phyloP scores from a whole-genome alignment of 2,329 filamentous ascomycete genomes.

The Aspergillus novoparasiticus region DNA sequence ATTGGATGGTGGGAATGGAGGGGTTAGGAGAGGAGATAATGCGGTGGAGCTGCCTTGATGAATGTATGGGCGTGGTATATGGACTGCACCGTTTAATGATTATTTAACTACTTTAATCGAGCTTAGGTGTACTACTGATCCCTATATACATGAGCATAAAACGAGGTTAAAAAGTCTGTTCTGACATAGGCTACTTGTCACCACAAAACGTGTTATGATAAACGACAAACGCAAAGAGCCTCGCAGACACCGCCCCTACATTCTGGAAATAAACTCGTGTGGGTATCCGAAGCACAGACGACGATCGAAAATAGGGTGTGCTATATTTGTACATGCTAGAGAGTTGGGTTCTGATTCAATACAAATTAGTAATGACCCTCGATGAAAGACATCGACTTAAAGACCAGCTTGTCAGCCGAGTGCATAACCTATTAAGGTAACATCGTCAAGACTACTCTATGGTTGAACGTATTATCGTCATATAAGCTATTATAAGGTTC shows the following conservation, averaged over 20 bases:
- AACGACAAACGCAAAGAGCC: background rate
- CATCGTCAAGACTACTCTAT: accelerated
- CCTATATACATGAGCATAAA: background rate
- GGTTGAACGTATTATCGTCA: background rate
- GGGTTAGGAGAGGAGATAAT: background rate
- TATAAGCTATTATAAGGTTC: background rate
- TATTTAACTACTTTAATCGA: background rate
- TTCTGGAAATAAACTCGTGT: background rate
- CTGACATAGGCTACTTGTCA: too few species aligned
- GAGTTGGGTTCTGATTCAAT: too few species aligned
- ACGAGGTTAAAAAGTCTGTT: background rate
- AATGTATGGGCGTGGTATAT: background rate
- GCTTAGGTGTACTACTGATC: background rate
- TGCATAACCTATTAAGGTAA: background rate
- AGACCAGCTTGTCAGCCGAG: too few species aligned
- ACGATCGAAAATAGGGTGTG: background rate
- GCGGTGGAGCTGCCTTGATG: background rate
- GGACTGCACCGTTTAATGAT: background rate
- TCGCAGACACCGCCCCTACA: background rate
- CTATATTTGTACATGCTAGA: background rate
- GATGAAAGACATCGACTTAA: too few species aligned
- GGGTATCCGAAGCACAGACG: background rate
- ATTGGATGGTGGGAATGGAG: background rate
- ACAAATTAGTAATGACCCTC: too few species aligned
- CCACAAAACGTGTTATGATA: background rate